These are phyloP conservation scores for Ganoderma boninense DNA, from an alignment of 1,284 basidiomycete species.

Conservation along the genomic window DNA sequence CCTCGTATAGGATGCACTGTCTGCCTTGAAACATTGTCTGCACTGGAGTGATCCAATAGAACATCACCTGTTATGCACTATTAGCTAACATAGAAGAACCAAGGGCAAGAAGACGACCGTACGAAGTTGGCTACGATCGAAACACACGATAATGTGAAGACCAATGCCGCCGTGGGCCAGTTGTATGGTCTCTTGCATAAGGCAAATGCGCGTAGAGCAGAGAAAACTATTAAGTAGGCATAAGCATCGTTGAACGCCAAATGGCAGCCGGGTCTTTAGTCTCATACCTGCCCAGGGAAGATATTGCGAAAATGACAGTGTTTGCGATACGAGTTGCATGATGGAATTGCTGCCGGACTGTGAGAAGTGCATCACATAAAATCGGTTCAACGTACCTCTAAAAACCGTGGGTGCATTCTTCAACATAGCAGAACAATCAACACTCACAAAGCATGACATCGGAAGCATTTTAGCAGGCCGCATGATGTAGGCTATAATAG, in stretches of 20 bases:
- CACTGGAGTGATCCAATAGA: not conserved
- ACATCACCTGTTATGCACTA: not conserved
- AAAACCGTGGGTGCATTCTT: not conserved
- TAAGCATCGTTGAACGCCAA: too few relatives aligned
- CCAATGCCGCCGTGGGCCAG: not conserved
- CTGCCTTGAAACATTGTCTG: not conserved
- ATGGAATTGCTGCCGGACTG: not conserved
- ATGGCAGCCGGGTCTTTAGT: not conserved
- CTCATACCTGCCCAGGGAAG: not conserved
- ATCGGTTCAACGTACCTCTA: not conserved
- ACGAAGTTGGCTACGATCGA: not conserved
- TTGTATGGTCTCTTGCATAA: not conserved
- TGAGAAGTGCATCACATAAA: too few relatives aligned
- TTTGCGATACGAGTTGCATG: not conserved
- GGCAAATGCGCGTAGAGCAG: not conserved
- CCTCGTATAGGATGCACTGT: not conserved
- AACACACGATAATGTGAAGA: not conserved
- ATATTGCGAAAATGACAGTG: not conserved
- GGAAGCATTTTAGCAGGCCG: not conserved
- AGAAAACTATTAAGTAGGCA: not conserved
- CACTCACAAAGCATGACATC: not conserved
- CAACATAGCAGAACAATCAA: not conserved
- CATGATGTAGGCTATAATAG: not conserved
- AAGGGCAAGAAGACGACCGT: not conserved
- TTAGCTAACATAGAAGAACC: not conserved